Percentiles rank a stretch among this genome's conserved stretches.
Evolutionary conservation across 2,329 filamentous ascomycete genomes (phyloP).

Genomic region (Fusarium sp.): DNA sequence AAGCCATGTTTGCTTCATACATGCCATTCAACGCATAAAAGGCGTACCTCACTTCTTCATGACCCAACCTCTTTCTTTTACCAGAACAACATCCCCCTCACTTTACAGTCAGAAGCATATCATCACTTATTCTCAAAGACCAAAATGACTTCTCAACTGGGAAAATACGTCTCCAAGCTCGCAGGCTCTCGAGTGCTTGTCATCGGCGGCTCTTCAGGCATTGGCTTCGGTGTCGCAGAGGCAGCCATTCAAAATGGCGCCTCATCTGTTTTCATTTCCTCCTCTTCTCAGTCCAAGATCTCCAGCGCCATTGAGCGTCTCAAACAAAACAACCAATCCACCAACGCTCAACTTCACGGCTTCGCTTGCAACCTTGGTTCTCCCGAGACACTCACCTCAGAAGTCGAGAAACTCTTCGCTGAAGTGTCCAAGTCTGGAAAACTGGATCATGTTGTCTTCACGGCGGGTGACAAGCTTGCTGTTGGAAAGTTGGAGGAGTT

Average conservation of each 20-base stretch:
- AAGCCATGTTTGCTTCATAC: slow-evolving; percentile 23
- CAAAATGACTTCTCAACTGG: slow-evolving; percentile 32
- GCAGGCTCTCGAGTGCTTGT: slow-evolving; percentile 40
- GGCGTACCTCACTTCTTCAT: not conserved
- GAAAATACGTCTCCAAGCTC: slow-evolving; percentile 39
- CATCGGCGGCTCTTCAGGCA: slow-evolving; percentile 42
- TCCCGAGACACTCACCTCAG: slow-evolving; percentile 10
- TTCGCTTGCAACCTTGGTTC: slow-evolving; percentile 35
- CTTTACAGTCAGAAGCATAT: too few relatives aligned
- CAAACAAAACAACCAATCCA: slow-evolving; percentile 23
- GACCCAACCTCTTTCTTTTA: not conserved
- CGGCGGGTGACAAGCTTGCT: slow-evolving; percentile 32
- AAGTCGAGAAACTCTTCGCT: slow-evolving; percentile 34
- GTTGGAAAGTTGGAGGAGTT: slow-evolving; percentile 34
- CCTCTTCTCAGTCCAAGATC: slow-evolving; percentile 24
- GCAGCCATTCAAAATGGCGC: slow-evolving; percentile 35
- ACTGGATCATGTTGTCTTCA: slow-evolving; percentile 41
- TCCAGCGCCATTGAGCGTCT: slow-evolving; percentile 30
- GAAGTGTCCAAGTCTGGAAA: slow-evolving; percentile 29
- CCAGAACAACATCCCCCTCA: not conserved
- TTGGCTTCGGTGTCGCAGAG: slow-evolving; percentile 43
- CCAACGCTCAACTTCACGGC: slow-evolving; percentile 33
- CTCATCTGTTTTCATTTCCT: slow-evolving; percentile 31
- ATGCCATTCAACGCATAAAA: slow-evolving; percentile 19
- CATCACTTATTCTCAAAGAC: too few relatives aligned